phyloP scores from a whole-genome alignment of 1,284 basidiomycete genomes.

The Cryptococcus amylolentus region DNA sequence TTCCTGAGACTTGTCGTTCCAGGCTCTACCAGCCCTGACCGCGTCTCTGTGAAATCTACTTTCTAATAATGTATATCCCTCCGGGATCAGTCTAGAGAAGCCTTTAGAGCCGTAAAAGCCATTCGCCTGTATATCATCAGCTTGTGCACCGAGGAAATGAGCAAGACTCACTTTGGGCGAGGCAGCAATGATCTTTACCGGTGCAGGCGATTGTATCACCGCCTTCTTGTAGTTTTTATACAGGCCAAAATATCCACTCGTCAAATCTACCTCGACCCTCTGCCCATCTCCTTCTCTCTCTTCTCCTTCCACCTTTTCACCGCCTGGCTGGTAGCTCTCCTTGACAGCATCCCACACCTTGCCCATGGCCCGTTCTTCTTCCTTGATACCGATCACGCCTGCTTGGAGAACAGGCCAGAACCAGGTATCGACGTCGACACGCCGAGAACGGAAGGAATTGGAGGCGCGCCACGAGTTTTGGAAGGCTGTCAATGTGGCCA shows the following conservation, averaged over 20 bases:
- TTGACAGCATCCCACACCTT: slow-evolving; percentile 42
- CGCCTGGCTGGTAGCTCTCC: slow-evolving; percentile 9
- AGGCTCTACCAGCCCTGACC: slow-evolving; percentile 54
- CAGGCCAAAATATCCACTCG: slow-evolving; percentile 92
- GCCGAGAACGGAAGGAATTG: slow-evolving; percentile 34
- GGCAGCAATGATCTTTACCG: slow-evolving; percentile 76
- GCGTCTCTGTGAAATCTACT: slow-evolving; percentile 75
- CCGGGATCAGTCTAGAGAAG: slow-evolving; percentile 86
- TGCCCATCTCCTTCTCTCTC: slow-evolving; percentile 4
- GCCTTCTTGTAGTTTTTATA: slow-evolving; percentile 75
- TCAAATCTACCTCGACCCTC: slow-evolving; percentile 58
- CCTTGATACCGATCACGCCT: slow-evolving; percentile 73
- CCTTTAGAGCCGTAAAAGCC: slow-evolving; percentile 90
- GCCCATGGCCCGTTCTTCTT: slow-evolving; percentile 68
- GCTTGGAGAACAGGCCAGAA: slow-evolving; percentile 80
- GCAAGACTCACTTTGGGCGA: slow-evolving; percentile 69
- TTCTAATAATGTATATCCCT: slow-evolving; percentile 88
- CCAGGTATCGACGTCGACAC: slow-evolving; percentile 55
- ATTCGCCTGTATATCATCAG: slow-evolving; percentile 64
- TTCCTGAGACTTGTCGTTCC: slow-evolving; percentile 47
- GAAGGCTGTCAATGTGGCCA: slow-evolving; percentile 46
- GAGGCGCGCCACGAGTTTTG: slow-evolving; percentile 45
- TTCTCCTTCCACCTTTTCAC: slow-evolving; percentile 12
- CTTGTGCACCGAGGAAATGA: neutral
- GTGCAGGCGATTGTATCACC: slow-evolving; percentile 59